phyloP scores from a whole-genome alignment of 2,329 filamentous ascomycete genomes.

The Aureobasidium sp. region DNA sequence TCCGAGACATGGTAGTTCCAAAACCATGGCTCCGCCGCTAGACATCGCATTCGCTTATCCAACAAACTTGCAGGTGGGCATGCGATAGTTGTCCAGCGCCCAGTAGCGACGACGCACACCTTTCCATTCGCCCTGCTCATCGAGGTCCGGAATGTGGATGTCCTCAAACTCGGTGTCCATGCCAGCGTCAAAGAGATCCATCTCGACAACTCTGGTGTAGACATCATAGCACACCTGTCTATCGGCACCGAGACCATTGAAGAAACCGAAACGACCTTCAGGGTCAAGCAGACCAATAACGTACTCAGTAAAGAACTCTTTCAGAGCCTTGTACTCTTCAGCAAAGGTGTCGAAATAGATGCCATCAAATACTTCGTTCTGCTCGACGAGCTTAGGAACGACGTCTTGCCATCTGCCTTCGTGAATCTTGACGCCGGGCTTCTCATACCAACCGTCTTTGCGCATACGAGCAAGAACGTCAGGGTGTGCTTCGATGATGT shows the following conservation, averaged over 20 bases:
- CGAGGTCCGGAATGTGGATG: slow-evolving; percentile 65
- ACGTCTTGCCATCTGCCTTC: slow-evolving; percentile 46
- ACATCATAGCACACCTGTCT: slow-evolving; percentile 92
- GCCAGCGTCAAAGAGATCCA: slow-evolving; percentile 82
- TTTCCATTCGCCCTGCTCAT: slow-evolving; percentile 71
- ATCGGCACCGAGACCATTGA: slow-evolving; percentile 80
- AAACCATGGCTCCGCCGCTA: slow-evolving; percentile 39
- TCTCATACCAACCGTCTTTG: slow-evolving; percentile 42
- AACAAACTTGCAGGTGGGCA: slow-evolving; percentile 70
- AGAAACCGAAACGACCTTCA: slow-evolving; percentile 52
- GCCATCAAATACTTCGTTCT: slow-evolving; percentile 39
- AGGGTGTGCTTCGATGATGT: slow-evolving; percentile 48
- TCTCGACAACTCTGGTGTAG: slow-evolving; percentile 84
- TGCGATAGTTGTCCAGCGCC: slow-evolving; percentile 70
- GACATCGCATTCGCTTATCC: no score
- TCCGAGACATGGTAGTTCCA: not conserved
- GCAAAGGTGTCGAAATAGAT: slow-evolving; percentile 98
- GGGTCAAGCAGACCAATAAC: slow-evolving; percentile 71
- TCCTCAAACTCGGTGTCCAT: slow-evolving; percentile 84
- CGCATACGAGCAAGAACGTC: slow-evolving; percentile 40
- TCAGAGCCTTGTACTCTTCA: slow-evolving; percentile 81
- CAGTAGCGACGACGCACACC: slow-evolving; percentile 86
- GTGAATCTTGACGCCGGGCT: slow-evolving; percentile 42
- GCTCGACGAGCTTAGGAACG: slow-evolving; percentile 38
- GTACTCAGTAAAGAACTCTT: slow-evolving; percentile 79